phyloP scores from a whole-genome alignment of 305 asterid genomes.

The Solanum hybrid region DNA sequence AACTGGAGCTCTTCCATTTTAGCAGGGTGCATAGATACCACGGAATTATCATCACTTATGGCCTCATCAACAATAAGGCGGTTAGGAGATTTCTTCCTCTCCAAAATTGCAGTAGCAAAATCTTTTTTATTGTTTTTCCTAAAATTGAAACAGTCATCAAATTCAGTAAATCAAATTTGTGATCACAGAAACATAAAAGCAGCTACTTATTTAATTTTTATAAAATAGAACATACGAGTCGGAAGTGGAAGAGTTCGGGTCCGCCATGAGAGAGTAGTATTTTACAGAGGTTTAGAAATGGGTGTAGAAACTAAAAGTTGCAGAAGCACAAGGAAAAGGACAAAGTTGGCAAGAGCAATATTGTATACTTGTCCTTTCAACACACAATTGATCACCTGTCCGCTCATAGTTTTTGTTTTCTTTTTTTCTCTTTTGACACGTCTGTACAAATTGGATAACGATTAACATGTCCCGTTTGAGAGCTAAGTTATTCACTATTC shows the following conservation, averaged over 20 bases:
- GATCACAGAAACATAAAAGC: neutral
- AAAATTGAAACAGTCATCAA: neutral
- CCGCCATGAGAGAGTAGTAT: neutral
- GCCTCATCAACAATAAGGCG: constrained; percentile 2
- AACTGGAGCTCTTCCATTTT: constrained; percentile 2
- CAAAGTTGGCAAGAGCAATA: neutral
- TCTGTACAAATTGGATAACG: neutral
- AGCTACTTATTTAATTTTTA: neutral
- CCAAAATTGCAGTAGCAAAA: neutral
- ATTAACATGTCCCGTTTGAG: neutral
- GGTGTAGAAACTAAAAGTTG: neutral
- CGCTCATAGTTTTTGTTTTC: neutral
- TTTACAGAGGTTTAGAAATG: too few species aligned
- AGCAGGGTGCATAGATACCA: neutral
- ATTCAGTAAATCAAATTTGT: neutral
- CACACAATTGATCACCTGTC: neutral
- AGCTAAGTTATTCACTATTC: too few species aligned
- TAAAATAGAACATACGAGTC: neutral
- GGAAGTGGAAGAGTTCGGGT: neutral
- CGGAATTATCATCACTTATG: neutral
- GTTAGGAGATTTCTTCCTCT: neutral
- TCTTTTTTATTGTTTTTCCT: neutral
- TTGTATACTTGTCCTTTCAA: neutral
- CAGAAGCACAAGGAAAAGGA: neutral
- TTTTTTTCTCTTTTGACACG: neutral